A percentile compares a stretch with the other conserved stretches of the same genome.
Evolutionary conservation across 768 basidiomycete genomes (phyloP).

Genomic region (Kwoniella bestiolae): DNA sequence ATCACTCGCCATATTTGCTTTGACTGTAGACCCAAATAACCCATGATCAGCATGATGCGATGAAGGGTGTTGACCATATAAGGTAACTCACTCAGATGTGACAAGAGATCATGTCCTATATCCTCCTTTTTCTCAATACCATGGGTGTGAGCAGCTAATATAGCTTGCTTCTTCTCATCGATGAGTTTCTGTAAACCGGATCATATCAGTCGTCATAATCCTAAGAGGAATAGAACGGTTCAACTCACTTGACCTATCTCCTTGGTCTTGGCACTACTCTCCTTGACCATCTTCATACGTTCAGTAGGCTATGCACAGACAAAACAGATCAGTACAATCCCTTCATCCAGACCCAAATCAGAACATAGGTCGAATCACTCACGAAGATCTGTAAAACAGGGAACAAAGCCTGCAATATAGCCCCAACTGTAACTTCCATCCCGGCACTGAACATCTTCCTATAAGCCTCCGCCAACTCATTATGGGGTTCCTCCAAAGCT

Average conservation of each 20-base stretch:
- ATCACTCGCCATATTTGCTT: slow-evolving; percentile 72
- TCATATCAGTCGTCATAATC: background rate
- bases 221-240: slow-evolving; percentile 60
- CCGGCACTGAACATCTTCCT: slow-evolving; percentile 45
- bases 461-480: slow-evolving; percentile 79
- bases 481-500: slow-evolving; percentile 80
- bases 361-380: slow-evolving; percentile 4
- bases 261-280: slow-evolving; percentile 62
- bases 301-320: slow-evolving; percentile 59
- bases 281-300: slow-evolving; percentile 60
- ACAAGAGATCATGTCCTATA: slow-evolving; percentile 75
- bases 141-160: slow-evolving; percentile 44
- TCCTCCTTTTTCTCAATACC: slow-evolving; percentile 62
- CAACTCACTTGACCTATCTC: slow-evolving; percentile 66
- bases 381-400: slow-evolving; percentile 36
- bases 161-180: slow-evolving; percentile 77
- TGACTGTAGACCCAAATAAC: slow-evolving; percentile 63
- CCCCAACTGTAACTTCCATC: slow-evolving; percentile 25
- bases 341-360: background rate
- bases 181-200: slow-evolving; percentile 67
- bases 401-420: slow-evolving; percentile 59
- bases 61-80: too few relatives aligned
- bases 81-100: slow-evolving; percentile 70
- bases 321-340: background rate
- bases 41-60: background rate